phyloP scores from a whole-genome alignment of 305 asterid species.

The Rubia tinctorum region DNA sequence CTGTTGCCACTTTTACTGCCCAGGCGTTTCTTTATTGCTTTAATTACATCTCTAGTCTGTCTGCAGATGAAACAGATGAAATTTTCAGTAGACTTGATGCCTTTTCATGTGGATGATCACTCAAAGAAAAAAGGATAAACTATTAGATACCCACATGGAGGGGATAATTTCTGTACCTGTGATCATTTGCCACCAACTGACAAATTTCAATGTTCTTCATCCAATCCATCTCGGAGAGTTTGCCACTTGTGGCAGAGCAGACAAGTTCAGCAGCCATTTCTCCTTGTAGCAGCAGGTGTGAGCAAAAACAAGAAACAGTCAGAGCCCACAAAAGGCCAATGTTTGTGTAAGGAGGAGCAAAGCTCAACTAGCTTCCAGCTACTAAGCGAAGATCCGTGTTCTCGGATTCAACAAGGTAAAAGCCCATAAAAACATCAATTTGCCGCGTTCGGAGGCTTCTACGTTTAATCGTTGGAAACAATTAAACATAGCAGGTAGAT shows the following conservation, averaged over 20 bases:
- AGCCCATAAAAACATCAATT: background rate
- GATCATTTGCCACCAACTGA: constrained; percentile 78
- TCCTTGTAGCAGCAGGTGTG: constrained; percentile 4
- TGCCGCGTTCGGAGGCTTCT: background rate
- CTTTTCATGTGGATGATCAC: background rate
- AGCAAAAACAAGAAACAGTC: constrained; percentile 9
- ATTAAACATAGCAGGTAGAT: background rate
- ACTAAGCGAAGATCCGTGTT: background rate
- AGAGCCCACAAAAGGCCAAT: background rate
- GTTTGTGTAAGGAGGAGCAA: background rate
- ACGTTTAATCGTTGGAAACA: background rate
- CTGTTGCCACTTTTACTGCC: constrained; percentile 62
- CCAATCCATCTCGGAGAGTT: constrained; percentile 92
- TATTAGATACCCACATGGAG: background rate
- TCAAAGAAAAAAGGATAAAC: background rate
- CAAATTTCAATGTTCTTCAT: constrained; percentile 83
- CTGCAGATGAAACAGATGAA: constrained; percentile 39
- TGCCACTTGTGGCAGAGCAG: constrained; percentile 80
- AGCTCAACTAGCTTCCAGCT: background rate
- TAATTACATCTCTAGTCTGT: constrained; percentile 79
- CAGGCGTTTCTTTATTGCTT: constrained; percentile 85
- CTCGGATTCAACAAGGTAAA: background rate
- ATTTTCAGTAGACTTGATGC: constrained; percentile 2
- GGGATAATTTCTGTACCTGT: constrained; percentile 36
- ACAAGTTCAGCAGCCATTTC: constrained; percentile 92